Evolutionary conservation across 1,284 basidiomycete genomes (phyloP).

Genomic region (Malassezia equina): DNA sequence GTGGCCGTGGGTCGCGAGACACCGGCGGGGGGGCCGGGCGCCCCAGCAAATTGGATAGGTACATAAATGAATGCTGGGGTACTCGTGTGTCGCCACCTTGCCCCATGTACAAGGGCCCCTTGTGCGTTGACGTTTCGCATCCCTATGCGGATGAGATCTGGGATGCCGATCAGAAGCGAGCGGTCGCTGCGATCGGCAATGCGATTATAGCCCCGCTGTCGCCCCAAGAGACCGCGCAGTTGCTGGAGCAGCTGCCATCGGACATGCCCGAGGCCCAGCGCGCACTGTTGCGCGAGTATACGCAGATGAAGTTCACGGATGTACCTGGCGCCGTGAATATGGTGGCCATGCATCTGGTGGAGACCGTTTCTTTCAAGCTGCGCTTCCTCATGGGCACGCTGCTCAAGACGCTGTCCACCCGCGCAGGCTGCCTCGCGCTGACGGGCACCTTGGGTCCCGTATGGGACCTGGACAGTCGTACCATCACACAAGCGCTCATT

Average conservation of each 20-base stretch:
- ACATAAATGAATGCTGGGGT: background rate
- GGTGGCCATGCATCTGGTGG: slow-evolving; percentile 28
- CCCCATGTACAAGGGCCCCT: background rate
- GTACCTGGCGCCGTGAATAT: slow-evolving; percentile 30
- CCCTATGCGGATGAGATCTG: slow-evolving; percentile 25
- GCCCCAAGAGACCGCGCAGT: slow-evolving; percentile 27
- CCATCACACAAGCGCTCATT: slow-evolving; percentile 23
- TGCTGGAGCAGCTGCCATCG: slow-evolving; percentile 29
- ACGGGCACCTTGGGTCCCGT: slow-evolving; percentile 39
- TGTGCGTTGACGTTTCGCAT: background rate
- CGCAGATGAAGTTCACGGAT: slow-evolving; percentile 29
- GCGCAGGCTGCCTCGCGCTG: slow-evolving; percentile 35
- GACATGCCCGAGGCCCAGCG: slow-evolving; percentile 30
- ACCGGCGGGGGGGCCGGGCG: background rate
- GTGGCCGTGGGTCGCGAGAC: slow-evolving; percentile 11
- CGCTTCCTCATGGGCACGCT: slow-evolving; percentile 29
- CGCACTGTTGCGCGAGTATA: slow-evolving; percentile 28
- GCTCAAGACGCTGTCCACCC: slow-evolving; percentile 31
- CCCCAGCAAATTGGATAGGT: background rate
- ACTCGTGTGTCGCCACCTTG: background rate
- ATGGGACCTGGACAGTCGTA: slow-evolving; percentile 22
- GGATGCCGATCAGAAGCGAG: slow-evolving; percentile 23
- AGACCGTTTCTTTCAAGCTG: slow-evolving; percentile 28
- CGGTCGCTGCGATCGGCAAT: slow-evolving; percentile 38
- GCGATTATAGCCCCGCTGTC: slow-evolving; percentile 34